A percentile compares a stretch with the other conserved stretches of the same genome.
These are phyloP conservation scores for Vicia faba DNA, from an alignment of 306 rosid genomes.

Conservation along the genomic window DNA sequence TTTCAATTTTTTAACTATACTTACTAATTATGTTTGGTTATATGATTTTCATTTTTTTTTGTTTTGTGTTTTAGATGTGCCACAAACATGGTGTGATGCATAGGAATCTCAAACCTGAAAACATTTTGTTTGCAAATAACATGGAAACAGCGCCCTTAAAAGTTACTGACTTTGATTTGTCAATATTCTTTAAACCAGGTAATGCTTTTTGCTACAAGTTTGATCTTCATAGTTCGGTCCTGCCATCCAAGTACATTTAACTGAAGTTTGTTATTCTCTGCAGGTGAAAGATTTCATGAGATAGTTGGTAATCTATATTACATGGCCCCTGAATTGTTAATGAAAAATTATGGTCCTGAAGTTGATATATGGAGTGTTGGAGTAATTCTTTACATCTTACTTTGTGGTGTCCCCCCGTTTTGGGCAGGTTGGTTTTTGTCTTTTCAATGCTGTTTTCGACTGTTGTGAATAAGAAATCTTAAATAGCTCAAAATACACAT, in stretches of 20 bases:
- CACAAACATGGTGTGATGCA: slow-evolving; percentile 62
- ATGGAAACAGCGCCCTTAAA: slow-evolving; percentile 72
- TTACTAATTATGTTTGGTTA: no score
- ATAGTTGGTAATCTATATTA: slow-evolving; percentile 84
- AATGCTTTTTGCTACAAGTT: no score
- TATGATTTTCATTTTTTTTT: not conserved
- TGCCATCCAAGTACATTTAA: not conserved
- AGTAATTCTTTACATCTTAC: slow-evolving; percentile 73
- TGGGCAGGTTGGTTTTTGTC: slow-evolving; percentile 64
- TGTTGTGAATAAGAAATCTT: no score
- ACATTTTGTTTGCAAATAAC: slow-evolving; percentile 70
- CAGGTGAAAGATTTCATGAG: slow-evolving; percentile 40
- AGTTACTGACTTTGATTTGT: slow-evolving; percentile 74
- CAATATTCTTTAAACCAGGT: slow-evolving; percentile 74
- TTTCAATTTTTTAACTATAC: no score
- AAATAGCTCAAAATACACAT: no score
- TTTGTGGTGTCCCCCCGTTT: slow-evolving; percentile 85
- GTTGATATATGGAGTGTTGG: slow-evolving; percentile 88
- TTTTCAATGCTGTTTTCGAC: no score
- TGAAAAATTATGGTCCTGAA: slow-evolving; percentile 73
- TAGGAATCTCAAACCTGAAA: slow-evolving; percentile 79
- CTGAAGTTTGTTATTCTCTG: not conserved
- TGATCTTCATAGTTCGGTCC: no score
- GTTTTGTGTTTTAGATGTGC: not conserved
- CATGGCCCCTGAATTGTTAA: slow-evolving; percentile 89